Percentiles rank a stretch among this genome's conserved stretches.
Evolutionary conservation across 2,329 filamentous ascomycete species (phyloP).

Genomic region (Colletotrichum siamense): DNA sequence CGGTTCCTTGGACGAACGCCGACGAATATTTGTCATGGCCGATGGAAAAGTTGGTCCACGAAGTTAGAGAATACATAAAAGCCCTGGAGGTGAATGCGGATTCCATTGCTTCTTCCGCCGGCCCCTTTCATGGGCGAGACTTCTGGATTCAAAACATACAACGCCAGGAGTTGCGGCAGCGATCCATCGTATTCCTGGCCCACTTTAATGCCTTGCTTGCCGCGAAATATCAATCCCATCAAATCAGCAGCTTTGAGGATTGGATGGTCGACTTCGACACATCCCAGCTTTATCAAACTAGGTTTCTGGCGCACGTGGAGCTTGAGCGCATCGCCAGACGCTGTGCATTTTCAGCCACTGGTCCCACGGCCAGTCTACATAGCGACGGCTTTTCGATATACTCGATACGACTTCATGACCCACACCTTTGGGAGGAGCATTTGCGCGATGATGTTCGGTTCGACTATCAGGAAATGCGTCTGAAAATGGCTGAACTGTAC

Average conservation of each 20-base stretch:
- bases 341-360: neutral
- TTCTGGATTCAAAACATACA: neutral
- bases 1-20: neutral
- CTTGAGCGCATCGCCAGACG: neutral
- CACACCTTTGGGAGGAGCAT: neutral
- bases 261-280: neutral
- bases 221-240: too few relatives aligned
- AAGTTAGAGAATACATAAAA: fast-evolving
- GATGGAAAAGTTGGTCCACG: fast-evolving
- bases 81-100: neutral
- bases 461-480: neutral
- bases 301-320: neutral
- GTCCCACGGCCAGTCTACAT: neutral
- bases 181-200: neutral
- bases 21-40: neutral
- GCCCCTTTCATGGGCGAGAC: neutral
- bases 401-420: neutral
- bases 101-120: neutral
- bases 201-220: neutral
- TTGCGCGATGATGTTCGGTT: neutral
- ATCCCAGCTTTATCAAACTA: neutral
- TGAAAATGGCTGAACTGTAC: neutral
- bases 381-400: neutral
- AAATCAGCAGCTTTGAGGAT: neutral
- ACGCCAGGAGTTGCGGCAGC: neutral